phyloP scores from a whole-genome alignment of 2,329 filamentous ascomycete species.

The Claviceps sorghi region DNA sequence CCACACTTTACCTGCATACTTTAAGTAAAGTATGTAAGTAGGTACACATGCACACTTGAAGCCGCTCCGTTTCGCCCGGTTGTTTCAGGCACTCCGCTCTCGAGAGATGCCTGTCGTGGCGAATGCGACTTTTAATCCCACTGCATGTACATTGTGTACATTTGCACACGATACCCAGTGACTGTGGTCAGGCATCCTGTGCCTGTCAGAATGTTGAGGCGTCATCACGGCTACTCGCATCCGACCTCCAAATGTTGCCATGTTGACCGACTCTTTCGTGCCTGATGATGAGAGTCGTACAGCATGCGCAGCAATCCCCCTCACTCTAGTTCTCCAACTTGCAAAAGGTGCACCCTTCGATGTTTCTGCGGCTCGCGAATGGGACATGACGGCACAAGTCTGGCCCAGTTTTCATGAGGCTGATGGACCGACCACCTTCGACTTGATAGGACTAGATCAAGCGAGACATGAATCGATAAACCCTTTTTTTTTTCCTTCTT shows the following conservation, averaged over 20 bases:
- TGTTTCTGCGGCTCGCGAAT: not conserved
- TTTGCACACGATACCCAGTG: not conserved
- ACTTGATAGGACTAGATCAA: not conserved
- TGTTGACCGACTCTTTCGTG: not conserved
- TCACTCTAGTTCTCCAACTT: not conserved
- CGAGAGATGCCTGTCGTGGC: not conserved
- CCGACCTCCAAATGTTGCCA: not conserved
- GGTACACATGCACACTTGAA: not conserved
- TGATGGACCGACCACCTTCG: not conserved
- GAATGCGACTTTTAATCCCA: not conserved
- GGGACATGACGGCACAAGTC: not conserved
- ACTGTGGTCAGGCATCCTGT: not conserved
- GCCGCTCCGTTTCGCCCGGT: not conserved
- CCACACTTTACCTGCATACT: too few species aligned
- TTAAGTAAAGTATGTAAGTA: not conserved
- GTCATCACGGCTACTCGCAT: not conserved
- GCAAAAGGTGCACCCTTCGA: not conserved
- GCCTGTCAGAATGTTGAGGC: not conserved
- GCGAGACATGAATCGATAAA: slow-evolving; percentile 1
- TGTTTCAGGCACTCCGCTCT: not conserved
- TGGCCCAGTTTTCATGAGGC: not conserved
- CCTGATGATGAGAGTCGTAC: not conserved
- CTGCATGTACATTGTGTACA: too few species aligned
- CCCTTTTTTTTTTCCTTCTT: not conserved
- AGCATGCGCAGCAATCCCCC: not conserved